Evolutionary conservation across 192 early-diverging fungal species (phyloP).

Genomic region (Backusella liffmaniae): DNA sequence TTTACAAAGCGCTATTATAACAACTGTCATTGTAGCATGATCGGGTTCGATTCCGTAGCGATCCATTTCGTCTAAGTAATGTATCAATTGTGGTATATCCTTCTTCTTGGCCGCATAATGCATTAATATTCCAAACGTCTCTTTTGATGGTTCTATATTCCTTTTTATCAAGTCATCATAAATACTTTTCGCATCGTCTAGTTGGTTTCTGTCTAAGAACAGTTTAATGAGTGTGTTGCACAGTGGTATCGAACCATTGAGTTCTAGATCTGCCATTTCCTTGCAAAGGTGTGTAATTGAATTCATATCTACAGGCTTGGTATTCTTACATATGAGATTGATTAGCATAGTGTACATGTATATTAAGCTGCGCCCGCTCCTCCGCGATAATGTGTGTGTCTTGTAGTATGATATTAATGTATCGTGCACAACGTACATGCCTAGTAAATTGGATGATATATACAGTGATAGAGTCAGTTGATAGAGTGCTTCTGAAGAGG

Average conservation of each 20-base stretch:
- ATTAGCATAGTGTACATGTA: conserved; percentile 24
- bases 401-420: conserved; percentile 4
- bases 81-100: conserved; percentile 1
- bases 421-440: conserved; percentile 15
- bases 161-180: conserved; percentile 8
- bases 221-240: conserved; percentile 13
- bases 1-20: conserved; percentile 6
- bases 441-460: not conserved
- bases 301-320: conserved; percentile 5
- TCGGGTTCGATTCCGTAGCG: not conserved
- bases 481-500: conserved; percentile 17
- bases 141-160: not conserved
- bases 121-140: conserved; percentile 11
- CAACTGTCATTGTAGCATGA: conserved; percentile 8
- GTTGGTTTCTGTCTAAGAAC: not conserved
- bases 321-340: conserved; percentile 10
- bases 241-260: not conserved
- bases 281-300: conserved; percentile 9
- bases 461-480: conserved; percentile 3
- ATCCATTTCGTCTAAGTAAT: conserved; percentile 16
- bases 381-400: not conserved
- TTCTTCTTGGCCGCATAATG: not conserved
- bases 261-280: not conserved
- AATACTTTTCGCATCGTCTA: not conserved
- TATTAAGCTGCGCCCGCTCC: not conserved